These are phyloP conservation scores for Diphasiastrum complanatum DNA, from an alignment of 83 land plant genomes.

Conservation along the genomic window DNA sequence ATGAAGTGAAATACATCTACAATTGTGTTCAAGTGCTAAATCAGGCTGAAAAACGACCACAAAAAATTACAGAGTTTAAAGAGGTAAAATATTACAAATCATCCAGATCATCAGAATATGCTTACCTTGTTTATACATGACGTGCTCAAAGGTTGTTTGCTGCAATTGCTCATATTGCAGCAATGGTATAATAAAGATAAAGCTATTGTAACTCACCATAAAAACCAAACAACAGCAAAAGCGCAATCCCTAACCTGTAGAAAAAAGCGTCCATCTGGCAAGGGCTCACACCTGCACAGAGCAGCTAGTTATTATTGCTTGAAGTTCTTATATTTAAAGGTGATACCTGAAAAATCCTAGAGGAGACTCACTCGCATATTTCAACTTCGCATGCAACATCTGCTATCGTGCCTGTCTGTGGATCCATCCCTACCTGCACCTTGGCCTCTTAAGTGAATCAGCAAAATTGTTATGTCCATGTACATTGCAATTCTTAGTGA, in stretches of 20 bases:
- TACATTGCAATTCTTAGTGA: background rate
- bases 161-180: background rate
- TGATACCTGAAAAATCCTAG: background rate
- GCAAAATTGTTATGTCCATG: background rate
- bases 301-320: constrained; percentile 1
- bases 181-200: background rate
- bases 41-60: too few relatives aligned
- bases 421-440: constrained; percentile 73
- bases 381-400: constrained; percentile 97
- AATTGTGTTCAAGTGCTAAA: too few relatives aligned
- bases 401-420: constrained; percentile 64
- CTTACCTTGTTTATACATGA: background rate
- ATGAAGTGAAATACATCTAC: too few relatives aligned
- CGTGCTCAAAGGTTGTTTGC: background rate
- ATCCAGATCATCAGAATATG: too few relatives aligned
- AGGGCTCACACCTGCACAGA: constrained; percentile 82
- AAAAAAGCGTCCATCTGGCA: constrained; percentile 94
- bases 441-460: constrained; percentile 2
- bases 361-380: constrained; percentile 68
- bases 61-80: too few relatives aligned
- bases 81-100: too few relatives aligned
- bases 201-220: background rate
- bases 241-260: constrained; percentile 51
- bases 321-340: background rate
- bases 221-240: background rate